Conservation (phyloP, 208 protist genomes). For the Leishmania martiniquensis region DNA sequence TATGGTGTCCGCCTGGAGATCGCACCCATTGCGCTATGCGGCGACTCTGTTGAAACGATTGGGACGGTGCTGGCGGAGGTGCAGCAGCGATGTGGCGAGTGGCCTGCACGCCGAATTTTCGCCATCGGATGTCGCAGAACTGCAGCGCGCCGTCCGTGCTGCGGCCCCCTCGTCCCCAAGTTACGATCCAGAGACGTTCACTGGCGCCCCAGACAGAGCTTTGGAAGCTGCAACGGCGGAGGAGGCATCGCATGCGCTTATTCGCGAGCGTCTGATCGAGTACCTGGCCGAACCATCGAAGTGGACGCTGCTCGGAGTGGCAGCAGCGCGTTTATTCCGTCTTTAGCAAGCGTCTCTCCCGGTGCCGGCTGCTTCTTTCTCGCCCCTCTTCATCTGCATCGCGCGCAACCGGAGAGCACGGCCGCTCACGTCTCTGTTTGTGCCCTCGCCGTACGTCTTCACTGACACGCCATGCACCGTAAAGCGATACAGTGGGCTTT, state of each 20-base stretch:
- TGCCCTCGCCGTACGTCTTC: not conserved
- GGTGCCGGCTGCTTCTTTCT: not conserved
- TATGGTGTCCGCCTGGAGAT: slow-evolving; percentile 10
- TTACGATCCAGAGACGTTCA: no score
- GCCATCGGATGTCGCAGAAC: not conserved
- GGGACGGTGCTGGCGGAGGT: slow-evolving; percentile 5
- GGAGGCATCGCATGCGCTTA: slow-evolving; percentile 27
- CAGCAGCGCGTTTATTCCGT: slow-evolving; percentile 49
- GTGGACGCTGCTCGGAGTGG: slow-evolving; percentile 39
- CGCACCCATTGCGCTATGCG: slow-evolving; percentile 34
- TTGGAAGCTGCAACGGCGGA: not conserved
- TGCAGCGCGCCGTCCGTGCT: not conserved
- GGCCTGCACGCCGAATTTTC: slow-evolving; percentile 41
- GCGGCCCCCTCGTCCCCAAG: not conserved
- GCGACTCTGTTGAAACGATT: slow-evolving; percentile 3
- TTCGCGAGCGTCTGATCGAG: slow-evolving; percentile 65
- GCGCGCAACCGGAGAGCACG: no score
- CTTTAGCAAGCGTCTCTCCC: slow-evolving; percentile 21
- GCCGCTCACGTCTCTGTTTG: not conserved
- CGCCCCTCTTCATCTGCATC: no score
- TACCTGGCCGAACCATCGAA: slow-evolving; percentile 71
- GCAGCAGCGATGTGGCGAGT: not conserved
- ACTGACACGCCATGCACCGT: no score
- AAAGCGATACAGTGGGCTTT: no score
- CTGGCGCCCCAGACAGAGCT: not conserved